A percentile compares a stretch with the other conserved stretches of the same genome.
Conservation (phyloP, 257 asterid species). For the Avicennia marina region DNA sequence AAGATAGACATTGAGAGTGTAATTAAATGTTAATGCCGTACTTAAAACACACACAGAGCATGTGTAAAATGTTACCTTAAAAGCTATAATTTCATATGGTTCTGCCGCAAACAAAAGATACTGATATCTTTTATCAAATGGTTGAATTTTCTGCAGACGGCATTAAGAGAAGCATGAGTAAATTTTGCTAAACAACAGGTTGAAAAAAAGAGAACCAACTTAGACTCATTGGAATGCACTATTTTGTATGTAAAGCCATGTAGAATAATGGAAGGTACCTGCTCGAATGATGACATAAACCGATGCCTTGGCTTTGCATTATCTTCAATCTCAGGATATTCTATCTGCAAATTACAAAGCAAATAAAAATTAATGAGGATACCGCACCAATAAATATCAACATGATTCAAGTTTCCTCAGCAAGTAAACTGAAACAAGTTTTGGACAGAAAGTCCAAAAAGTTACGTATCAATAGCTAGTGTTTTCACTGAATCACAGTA, state of each 20-base stretch:
- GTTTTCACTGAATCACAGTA: too few species aligned
- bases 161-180: constrained; percentile 1
- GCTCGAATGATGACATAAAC: constrained; percentile 98
- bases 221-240: neutral
- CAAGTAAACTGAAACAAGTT: too few species aligned
- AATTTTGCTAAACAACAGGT: neutral
- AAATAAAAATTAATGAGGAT: neutral
- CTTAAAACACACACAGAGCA: neutral
- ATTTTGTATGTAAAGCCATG: neutral
- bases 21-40: constrained; percentile 4
- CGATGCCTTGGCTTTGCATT: constrained; percentile 95
- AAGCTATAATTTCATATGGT: constrained; percentile 88
- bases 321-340: constrained; percentile 98
- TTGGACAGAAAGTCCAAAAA: too few species aligned
- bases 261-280: constrained; percentile 39
- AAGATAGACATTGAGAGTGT: neutral
- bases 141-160: constrained; percentile 60
- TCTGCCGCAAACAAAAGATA: constrained; percentile 92
- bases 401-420: too few species aligned
- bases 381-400: too few species aligned
- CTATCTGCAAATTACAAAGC: constrained; percentile 55
- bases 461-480: too few species aligned
- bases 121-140: constrained; percentile 84
- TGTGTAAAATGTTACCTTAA: constrained; percentile 47
- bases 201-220: constrained; percentile 5